A percentile compares a stretch with the other conserved stretches of the same genome.
Conservation (phyloP, 2,329 filamentous ascomycete genomes). For the Neurospora sp. region DNA sequence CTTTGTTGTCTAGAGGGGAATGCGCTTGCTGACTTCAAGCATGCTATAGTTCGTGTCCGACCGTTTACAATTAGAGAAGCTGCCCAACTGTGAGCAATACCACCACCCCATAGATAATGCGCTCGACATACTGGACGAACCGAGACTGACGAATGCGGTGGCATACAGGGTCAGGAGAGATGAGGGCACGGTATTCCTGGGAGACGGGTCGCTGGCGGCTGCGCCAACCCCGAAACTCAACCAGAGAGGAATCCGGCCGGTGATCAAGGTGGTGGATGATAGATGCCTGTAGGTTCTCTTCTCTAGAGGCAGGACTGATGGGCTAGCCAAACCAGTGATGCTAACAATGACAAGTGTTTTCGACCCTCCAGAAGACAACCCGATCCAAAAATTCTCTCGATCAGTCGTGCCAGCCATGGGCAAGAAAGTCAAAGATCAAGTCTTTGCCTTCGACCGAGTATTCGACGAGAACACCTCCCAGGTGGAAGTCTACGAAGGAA, state of each 20-base stretch:
- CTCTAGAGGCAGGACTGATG: background rate
- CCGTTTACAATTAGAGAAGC: conserved; percentile 84
- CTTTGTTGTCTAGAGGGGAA: background rate
- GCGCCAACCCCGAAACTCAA: conserved; percentile 75
- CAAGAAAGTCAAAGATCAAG: conserved; percentile 94
- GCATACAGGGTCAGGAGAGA: conserved; percentile 52
- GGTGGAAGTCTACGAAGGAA: conserved; percentile 88
- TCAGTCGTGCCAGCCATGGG: conserved; percentile 68
- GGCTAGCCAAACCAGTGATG: background rate
- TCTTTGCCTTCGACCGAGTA: conserved; percentile 91
- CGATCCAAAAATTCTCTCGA: conserved; percentile 77
- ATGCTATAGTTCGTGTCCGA: conserved; percentile 51
- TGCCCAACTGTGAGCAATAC: conserved; percentile 61
- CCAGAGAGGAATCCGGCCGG: conserved; percentile 76
- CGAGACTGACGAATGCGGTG: background rate
- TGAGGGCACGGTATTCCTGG: conserved; percentile 85
- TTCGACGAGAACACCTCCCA: conserved; percentile 95
- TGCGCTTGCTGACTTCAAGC: conserved; percentile 19
- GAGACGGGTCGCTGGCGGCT: conserved; percentile 88
- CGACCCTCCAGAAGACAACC: conserved; percentile 91
- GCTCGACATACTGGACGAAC: background rate
- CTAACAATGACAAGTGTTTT: conserved; percentile 59
- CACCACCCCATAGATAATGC: background rate
- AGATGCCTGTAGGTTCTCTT: conserved; percentile 69
- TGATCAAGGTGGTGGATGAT: conserved; percentile 95